Percentiles rank a stretch among this genome's conserved stretches.
Evolutionary conservation across 1,284 basidiomycete species (phyloP).

Genomic region (Austroboletus novae-zelandiae): DNA sequence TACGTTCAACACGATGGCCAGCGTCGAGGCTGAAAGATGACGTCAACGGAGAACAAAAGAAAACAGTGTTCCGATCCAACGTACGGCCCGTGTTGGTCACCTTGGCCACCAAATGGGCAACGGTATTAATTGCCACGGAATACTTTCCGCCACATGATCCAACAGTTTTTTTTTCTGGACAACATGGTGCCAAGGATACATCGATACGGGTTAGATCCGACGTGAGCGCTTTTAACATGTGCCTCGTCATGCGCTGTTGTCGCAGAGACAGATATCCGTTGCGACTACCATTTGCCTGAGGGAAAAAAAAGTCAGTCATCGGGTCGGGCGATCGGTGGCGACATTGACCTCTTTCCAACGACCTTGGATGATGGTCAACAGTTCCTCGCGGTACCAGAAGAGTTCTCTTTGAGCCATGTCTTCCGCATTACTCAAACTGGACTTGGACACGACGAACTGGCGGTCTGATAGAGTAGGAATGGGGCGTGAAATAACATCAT

Average conservation of each 20-base stretch:
- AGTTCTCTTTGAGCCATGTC: conserved; percentile 66
- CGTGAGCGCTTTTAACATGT: conserved; percentile 74
- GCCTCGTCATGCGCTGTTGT: conserved; percentile 68
- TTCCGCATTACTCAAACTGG: conserved; percentile 58
- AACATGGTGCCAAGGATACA: conserved; percentile 48
- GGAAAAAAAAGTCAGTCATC: conserved; percentile 1
- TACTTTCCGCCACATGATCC: conserved; percentile 38
- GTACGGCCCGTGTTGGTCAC: conserved; percentile 63
- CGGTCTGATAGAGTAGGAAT: conserved; percentile 85
- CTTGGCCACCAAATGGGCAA: conserved; percentile 52
- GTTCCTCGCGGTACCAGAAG: conserved; percentile 92
- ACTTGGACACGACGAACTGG: conserved; percentile 90
- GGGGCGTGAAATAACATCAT: conserved; percentile 55
- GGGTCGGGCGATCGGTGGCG: background rate
- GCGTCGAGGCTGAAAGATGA: conserved; percentile 41
- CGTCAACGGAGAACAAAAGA: conserved; percentile 3
- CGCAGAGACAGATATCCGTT: conserved; percentile 74
- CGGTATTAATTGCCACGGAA: conserved; percentile 53
- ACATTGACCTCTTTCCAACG: conserved; percentile 78
- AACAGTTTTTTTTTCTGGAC: conserved; percentile 30
- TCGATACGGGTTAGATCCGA: conserved; percentile 60
- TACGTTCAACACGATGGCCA: conserved; percentile 54
- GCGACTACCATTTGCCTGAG: conserved; percentile 72
- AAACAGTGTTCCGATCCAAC: conserved; percentile 1
- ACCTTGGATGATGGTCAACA: conserved; percentile 68